Evolutionary conservation across 352 stramenopile species (phyloP), one percentile per base, ranked within the genome.

Genomic region (Phytophthora tubulina): DNA sequence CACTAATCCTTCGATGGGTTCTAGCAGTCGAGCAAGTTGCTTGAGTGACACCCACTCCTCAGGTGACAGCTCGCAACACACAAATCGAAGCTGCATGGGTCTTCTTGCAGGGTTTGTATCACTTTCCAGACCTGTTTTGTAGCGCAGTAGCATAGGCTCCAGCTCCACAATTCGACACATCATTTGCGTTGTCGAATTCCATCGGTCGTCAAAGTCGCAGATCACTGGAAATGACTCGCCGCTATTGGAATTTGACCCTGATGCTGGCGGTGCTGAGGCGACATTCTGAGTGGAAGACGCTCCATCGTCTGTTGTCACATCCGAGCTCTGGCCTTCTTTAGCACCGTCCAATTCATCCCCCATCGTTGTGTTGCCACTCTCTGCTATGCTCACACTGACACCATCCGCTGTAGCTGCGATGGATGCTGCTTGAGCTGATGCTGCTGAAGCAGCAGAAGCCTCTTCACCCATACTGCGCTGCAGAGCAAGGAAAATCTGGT

Each of bases 161-260:
- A 94, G 60, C 67, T 94, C 80, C 11, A 94, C 86, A 56, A 94
- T 92, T 17, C 86, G 80, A 65, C 83, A 90, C 55, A 94, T 91
- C 86, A 94, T 94, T 57, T 91, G 80, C 2, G 80, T 89, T 6
- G 83, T 92, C 46, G 86, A 92, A 57, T 92, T 94, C 86, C 86
- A 94, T 1, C 80, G 83, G 46, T 89, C 77, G 35, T 91, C 87
- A 67, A 91, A 88, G 63, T 94, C 85, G 33, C 87, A 94, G 44
- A 93, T 90, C n/a, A 94, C 82, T 4, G 86, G 89, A 3, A 93
- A 73, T 6, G 80, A 32, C 32, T 72, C 61, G 14, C 70, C 71
- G n/a, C 27, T 56, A 10, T 51, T 63, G 0, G 17, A 21, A 62
- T 32, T 80, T 42, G 68, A 63, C 1, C 41, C 32, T 32, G 14